phyloP scores from a whole-genome alignment of 2,329 filamentous ascomycete species.

The Passalora sequoiae region DNA sequence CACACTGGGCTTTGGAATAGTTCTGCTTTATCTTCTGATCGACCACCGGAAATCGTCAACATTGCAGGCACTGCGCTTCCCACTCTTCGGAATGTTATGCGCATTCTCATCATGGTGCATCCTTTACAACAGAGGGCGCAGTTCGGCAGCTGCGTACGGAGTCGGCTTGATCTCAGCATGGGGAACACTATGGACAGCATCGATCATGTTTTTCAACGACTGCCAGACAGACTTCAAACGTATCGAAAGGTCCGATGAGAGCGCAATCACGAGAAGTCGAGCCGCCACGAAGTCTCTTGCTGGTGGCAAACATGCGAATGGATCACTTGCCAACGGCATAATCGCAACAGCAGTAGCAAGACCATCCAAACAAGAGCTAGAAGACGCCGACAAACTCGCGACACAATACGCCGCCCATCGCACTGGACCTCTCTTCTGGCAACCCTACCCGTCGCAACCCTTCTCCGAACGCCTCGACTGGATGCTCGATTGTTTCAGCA shows the following conservation, averaged over 20 bases:
- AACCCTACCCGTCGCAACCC: constrained; percentile 45
- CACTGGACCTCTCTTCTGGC: constrained; percentile 43
- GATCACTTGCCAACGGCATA: constrained; percentile 3
- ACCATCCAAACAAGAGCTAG: neutral
- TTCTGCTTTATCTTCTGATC: constrained; percentile 49
- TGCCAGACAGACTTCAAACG: constrained; percentile 52
- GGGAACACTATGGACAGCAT: constrained; percentile 50
- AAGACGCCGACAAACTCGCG: constrained; percentile 2
- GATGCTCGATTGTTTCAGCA: constrained; percentile 53
- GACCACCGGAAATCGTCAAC: constrained; percentile 41
- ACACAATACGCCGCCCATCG: constrained; percentile 15
- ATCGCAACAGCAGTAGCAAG: constrained; percentile 8
- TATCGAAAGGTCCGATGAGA: constrained; percentile 42
- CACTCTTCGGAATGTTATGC: constrained; percentile 43
- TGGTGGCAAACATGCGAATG: neutral
- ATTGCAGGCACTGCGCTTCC: constrained; percentile 40
- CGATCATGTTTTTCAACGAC: constrained; percentile 53
- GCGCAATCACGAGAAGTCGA: constrained; percentile 1
- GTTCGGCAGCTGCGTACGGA: constrained; percentile 50
- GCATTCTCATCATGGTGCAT: constrained; percentile 43
- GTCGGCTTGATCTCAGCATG: constrained; percentile 52
- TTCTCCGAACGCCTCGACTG: constrained; percentile 54
- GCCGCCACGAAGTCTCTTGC: neutral
- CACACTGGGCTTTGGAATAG: constrained; percentile 35
- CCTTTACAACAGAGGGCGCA: constrained; percentile 43